phyloP scores from a whole-genome alignment of 441 rosid genomes.

The Bocquillonia castaneifolia region DNA sequence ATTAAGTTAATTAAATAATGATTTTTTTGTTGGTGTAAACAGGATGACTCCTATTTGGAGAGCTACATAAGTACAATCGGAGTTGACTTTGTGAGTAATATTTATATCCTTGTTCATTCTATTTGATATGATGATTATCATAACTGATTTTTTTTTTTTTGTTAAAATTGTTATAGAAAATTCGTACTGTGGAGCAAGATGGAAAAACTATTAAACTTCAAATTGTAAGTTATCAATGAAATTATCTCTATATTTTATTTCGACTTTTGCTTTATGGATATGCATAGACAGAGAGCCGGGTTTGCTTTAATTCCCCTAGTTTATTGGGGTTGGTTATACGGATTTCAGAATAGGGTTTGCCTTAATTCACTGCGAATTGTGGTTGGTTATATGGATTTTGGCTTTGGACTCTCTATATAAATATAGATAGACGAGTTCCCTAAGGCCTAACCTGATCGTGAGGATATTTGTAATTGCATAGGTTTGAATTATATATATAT shows the following conservation, averaged over 20 bases:
- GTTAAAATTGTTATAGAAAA: conserved; percentile 46
- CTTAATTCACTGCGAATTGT: no score
- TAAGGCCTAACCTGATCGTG: no score
- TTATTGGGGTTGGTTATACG: no score
- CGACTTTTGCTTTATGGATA: no score
- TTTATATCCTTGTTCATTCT: conserved; percentile 5
- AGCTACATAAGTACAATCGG: conserved; percentile 98
- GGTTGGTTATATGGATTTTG: no score
- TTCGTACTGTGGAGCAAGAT: conserved; percentile 95
- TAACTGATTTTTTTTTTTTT: background rate
- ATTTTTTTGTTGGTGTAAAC: conserved; percentile 13
- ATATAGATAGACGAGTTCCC: no score
- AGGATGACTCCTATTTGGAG: conserved; percentile 94
- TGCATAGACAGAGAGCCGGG: no score
- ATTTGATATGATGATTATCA: background rate
- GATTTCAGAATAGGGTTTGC: no score
- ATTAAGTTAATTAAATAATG: background rate
- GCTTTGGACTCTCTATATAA: no score
- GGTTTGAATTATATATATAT: no score
- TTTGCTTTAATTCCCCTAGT: no score
- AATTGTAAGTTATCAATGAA: conserved; percentile 50
- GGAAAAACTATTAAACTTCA: conserved; percentile 94
- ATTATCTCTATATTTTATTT: background rate
- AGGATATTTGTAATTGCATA: no score
- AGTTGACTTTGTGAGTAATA: conserved; percentile 79